Percentiles rank a stretch among this genome's conserved stretches.
phyloP scores from a whole-genome alignment of 1,284 basidiomycete species.

The Leccinum variabile region DNA sequence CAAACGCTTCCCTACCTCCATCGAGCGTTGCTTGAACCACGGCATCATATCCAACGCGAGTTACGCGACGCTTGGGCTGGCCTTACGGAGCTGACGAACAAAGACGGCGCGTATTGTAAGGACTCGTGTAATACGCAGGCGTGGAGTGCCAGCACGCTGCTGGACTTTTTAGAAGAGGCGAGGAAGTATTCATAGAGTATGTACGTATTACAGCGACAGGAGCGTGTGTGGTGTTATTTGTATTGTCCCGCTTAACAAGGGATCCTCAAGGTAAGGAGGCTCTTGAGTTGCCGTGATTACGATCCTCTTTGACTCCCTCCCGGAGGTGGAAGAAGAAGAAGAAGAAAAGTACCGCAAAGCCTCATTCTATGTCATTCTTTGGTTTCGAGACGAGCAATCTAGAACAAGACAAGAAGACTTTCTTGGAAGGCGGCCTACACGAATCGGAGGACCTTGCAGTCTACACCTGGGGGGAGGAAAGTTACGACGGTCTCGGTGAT shows the following conservation, averaged over 20 bases:
- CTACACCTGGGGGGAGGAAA: slow-evolving; percentile 88
- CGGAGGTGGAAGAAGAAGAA: slow-evolving; percentile 19
- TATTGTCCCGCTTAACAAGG: slow-evolving; percentile 3
- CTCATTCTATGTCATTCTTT: slow-evolving; percentile 72
- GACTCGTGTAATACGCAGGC: slow-evolving; percentile 93
- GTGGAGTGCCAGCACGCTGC: slow-evolving; percentile 86
- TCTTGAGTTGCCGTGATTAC: slow-evolving; percentile 2
- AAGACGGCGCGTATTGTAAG: slow-evolving; percentile 74
- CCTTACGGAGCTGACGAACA: slow-evolving; percentile 88
- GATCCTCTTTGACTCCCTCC: slow-evolving; percentile 12
- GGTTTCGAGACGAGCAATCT: slow-evolving; percentile 67
- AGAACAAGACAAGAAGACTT: slow-evolving; percentile 59
- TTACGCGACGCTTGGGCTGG: slow-evolving; percentile 86
- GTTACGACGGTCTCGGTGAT: slow-evolving; percentile 88
- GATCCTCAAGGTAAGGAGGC: slow-evolving; percentile 18
- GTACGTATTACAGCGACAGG: slow-evolving; percentile 4
- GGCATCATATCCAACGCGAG: slow-evolving; percentile 76
- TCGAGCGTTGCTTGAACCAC: slow-evolving; percentile 65
- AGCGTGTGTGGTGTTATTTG: slow-evolving; percentile 30
- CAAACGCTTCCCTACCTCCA: slow-evolving; percentile 81
- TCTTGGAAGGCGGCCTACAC: slow-evolving; percentile 50
- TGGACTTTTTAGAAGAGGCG: slow-evolving; percentile 83
- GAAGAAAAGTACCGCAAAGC: slow-evolving; percentile 12
- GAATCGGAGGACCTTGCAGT: slow-evolving; percentile 79
- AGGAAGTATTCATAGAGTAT: slow-evolving; percentile 34